These are phyloP conservation scores for Crucibulum parvulum DNA, from an alignment of 1,284 basidiomycete species.

Conservation along the genomic window DNA sequence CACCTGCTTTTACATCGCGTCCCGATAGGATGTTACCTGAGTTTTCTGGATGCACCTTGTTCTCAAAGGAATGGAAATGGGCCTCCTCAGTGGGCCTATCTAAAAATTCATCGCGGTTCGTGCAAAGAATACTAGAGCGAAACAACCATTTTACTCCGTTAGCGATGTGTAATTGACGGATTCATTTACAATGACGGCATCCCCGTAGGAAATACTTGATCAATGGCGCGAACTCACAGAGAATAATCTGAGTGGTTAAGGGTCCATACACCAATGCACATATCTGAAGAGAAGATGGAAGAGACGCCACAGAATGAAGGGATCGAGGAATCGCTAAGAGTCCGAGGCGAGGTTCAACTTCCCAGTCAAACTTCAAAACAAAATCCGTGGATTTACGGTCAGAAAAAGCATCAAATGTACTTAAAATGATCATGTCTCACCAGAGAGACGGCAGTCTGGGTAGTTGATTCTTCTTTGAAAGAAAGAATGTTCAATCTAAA, in stretches of 20 bases:
- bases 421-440: slow-evolving; percentile 12
- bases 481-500: background rate
- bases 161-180: too few species aligned
- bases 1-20: slow-evolving; percentile 72
- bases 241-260: slow-evolving; percentile 78
- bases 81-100: slow-evolving; percentile 69
- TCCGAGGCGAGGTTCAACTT: slow-evolving; percentile 19
- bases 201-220: slow-evolving; percentile 1
- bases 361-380: slow-evolving; percentile 10
- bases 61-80: slow-evolving; percentile 64
- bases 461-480: background rate
- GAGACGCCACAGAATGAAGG: background rate
- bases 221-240: slow-evolving; percentile 58
- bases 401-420: slow-evolving; percentile 18
- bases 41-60: slow-evolving; percentile 24
- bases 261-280: slow-evolving; percentile 83
- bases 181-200: background rate
- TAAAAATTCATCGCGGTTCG: slow-evolving; percentile 80
- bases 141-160: background rate
- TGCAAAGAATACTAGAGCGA: slow-evolving; percentile 66
- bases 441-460: background rate
- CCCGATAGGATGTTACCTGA: slow-evolving; percentile 67
- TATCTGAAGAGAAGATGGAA: slow-evolving; percentile 30
- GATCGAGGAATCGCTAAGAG: background rate
- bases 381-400: slow-evolving; percentile 32